These are phyloP conservation scores for Microbotryum silenes-acaulis DNA, from an alignment of 1,284 basidiomycete genomes.

Conservation along the genomic window DNA sequence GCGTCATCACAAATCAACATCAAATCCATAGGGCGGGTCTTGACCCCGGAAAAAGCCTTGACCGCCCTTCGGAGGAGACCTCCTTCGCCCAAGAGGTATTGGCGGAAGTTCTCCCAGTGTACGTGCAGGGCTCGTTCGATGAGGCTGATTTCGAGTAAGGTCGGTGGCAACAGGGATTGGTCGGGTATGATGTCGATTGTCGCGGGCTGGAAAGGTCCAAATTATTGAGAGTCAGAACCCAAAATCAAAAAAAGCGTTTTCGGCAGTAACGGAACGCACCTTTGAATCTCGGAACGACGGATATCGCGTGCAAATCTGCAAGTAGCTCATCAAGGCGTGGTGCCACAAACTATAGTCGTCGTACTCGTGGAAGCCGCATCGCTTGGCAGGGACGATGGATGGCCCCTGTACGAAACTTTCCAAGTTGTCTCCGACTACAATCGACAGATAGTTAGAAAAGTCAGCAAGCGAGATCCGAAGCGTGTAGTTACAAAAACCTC, in stretches of 20 bases:
- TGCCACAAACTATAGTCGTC: slow-evolving; percentile 23
- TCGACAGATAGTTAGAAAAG: neutral
- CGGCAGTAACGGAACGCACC: slow-evolving; percentile 3
- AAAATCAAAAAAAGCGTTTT: neutral
- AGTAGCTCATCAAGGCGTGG: slow-evolving; percentile 22
- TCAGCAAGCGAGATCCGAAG: neutral
- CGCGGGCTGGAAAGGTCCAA: slow-evolving; percentile 8
- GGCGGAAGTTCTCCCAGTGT: slow-evolving; percentile 22
- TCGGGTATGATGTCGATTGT: slow-evolving; percentile 16
- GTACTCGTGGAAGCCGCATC: slow-evolving; percentile 15
- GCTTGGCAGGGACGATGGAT: slow-evolving; percentile 8
- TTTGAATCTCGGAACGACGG: slow-evolving; percentile 17
- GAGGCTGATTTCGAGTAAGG: slow-evolving; percentile 16
- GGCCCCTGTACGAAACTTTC: slow-evolving; percentile 19
- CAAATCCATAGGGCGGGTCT: slow-evolving; percentile 12
- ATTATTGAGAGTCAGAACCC: neutral
- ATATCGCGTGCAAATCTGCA: slow-evolving; percentile 26
- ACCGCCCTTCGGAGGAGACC: slow-evolving; percentile 23
- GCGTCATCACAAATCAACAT: slow-evolving; percentile 25
- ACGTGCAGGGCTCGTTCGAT: slow-evolving; percentile 14
- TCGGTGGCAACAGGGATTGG: slow-evolving; percentile 14
- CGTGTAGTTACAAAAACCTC: too few species aligned
- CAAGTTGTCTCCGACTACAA: slow-evolving; percentile 11
- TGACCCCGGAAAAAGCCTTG: slow-evolving; percentile 15
- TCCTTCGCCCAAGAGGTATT: slow-evolving; percentile 16